phyloP scores from a whole-genome alignment of 345 rosid species.

The Hibiscus syriacus region DNA sequence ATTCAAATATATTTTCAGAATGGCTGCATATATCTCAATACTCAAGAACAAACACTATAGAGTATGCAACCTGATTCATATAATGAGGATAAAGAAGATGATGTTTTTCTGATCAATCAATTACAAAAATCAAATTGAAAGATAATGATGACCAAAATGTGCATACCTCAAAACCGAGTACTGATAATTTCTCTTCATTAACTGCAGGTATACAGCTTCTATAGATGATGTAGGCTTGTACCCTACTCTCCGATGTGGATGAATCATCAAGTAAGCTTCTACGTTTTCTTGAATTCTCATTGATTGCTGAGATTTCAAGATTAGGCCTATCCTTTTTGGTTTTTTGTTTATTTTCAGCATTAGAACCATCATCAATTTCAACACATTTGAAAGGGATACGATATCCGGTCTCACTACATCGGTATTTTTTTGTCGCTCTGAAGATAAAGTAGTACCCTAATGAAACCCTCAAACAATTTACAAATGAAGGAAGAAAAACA shows the following conservation, averaged over 20 bases:
- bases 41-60: not conserved
- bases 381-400: conserved; percentile 79
- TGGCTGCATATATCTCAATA: not conserved
- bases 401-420: conserved; percentile 94
- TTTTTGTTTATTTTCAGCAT: conserved; percentile 24
- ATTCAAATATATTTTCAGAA: not conserved
- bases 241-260: conserved; percentile 17
- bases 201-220: conserved; percentile 78
- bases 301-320: conserved; percentile 19
- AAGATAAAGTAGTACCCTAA: conserved; percentile 1
- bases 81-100: not conserved
- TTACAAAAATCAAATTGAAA: conserved; percentile 9
- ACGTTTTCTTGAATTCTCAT: conserved; percentile 12
- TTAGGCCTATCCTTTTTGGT: conserved; percentile 29
- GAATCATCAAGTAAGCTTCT: conserved; percentile 44
- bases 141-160: not conserved
- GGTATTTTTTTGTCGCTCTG: conserved; percentile 63
- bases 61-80: conserved; percentile 1
- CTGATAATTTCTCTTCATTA: conserved; percentile 59
- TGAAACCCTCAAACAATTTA: conserved; percentile 10
- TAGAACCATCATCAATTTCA: conserved; percentile 25
- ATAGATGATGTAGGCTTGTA: conserved; percentile 57
- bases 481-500: not conserved
- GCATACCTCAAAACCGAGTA: conserved; percentile 82
- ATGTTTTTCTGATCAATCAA: not conserved